phyloP scores from a whole-genome alignment of 139 green algal genomes.

The Chlamydomonas asymmetrica region DNA sequence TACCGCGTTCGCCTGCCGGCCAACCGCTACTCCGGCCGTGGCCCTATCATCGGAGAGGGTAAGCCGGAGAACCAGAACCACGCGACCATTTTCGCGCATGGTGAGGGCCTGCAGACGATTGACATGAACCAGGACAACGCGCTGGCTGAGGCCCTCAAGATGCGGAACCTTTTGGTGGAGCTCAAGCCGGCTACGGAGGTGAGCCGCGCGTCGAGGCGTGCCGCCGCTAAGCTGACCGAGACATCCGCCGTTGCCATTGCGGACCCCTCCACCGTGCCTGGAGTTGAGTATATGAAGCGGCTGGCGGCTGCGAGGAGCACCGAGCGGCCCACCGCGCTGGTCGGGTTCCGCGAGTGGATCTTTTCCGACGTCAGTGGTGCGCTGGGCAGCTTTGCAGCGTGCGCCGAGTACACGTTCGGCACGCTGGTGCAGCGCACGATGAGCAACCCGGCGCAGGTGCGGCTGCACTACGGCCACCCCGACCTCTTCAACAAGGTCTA shows the following conservation, averaged over 20 bases:
- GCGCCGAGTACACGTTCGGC: constrained; percentile 76
- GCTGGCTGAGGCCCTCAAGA: constrained; percentile 81
- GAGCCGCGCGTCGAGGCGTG: not conserved
- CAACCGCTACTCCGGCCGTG: constrained; percentile 38
- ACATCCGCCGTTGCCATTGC: not conserved
- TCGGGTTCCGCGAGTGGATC: constrained; percentile 73
- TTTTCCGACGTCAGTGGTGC: constrained; percentile 63
- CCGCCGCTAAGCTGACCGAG: not conserved
- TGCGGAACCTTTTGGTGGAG: constrained; percentile 52
- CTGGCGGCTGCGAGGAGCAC: too few species aligned
- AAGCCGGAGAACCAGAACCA: constrained; percentile 89
- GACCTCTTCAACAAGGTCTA: constrained; percentile 90
- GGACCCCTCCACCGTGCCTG: not conserved
- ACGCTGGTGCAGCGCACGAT: constrained; percentile 85
- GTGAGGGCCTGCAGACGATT: constrained; percentile 76
- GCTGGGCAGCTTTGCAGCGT: constrained; percentile 72
- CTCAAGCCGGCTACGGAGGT: not conserved
- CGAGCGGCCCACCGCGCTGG: constrained; percentile 48
- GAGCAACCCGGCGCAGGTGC: constrained; percentile 62
- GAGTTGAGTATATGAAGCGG: too few species aligned
- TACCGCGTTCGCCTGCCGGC: constrained; percentile 63
- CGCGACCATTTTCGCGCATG: constrained; percentile 72
- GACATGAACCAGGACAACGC: constrained; percentile 91
- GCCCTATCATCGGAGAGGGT: constrained; percentile 70
- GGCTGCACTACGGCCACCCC: constrained; percentile 91